Evolutionary conservation across 2,329 filamentous ascomycete species (phyloP), one percentile per base, ranked within the genome.

Genomic region (Ustulina deusta): DNA sequence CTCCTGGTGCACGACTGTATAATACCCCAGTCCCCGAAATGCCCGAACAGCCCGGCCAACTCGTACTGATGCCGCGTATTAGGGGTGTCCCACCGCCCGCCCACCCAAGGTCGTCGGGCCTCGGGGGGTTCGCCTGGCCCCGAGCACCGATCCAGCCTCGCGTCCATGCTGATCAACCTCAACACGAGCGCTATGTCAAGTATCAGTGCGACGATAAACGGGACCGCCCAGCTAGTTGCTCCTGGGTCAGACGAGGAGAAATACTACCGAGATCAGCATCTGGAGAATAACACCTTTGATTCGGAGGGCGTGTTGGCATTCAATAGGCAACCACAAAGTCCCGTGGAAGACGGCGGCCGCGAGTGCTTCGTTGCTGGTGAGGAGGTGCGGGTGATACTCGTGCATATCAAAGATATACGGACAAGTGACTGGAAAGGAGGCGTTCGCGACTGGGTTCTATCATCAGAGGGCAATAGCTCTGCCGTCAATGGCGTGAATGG

Each of bases 381-480:
- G 76, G 92, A 96, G 78, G 94, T 97, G 1, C 86, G 92, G 56
- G 94, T 97, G 6, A 93, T 98, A 38, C 87, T 95, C 6, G 96
- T 98, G 7, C 88, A 87, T 74, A 93, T 98, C 73, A 87, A 86
- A 74, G 93, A 94, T 77, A 94, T 96, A 56, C 87, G 94, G 75
- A 97, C 97, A 74, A 94, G 92, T 72, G 96, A 97, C 79, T 97
- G 92, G 92, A 97, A 97, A 83, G 95, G 96, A n/a, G 89, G 90
- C 15, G 93, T 98, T 4, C 89, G 91, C 74, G 95, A 98, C 78
- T 98, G 84, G 82, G 85, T 85, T 1, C 75, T 88, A 48, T 59
- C 51, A 25, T 27, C 62, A 7, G 68, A 63, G 34, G 56, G 32
- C 10, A 56, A 40, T 22, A 40, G 44, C 0, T 0, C 66, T 29